Base-by-base conservation (phyloP, 75 land plant genomes). In the Larix kaempferi region DNA sequence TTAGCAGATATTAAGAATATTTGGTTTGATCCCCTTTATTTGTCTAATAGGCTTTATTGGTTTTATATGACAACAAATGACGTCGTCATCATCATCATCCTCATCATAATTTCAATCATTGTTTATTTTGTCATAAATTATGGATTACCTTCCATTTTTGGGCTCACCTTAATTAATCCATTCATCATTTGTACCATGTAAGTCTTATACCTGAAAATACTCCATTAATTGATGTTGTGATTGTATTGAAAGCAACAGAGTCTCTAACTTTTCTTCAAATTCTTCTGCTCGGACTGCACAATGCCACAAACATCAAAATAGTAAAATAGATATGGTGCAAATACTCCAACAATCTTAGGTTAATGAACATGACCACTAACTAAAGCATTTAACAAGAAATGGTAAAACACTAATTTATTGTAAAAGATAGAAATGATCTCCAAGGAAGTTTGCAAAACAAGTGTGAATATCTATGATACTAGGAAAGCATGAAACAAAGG, bases 151-250 rank as follows among this genome's bases (percentile, higher is more conserved):
- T 7, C 52, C 10, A 8, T 49, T 49, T 49, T 49, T 49, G 52
- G 52, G 52, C 11, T 8, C 52, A 49, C 52, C 52, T 49, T 49
- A 8, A 7, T 8, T 49, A 49, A 49, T 49, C 52, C 52, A 69
- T 69, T 41, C n/a, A 69, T 15, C 44, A 41, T 7, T 69, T 39
- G 1, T 41, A 33, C 17, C 0, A 26, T 3, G 2, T 12, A 1
- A n/a, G 39, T 29, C 52, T 8, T 26, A 7, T 77, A 79, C 81
- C 81, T 84, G 86, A 63, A 84, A 84, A 83, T 84, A 84, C 71
- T 84, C 86, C 86, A 84, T 84, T 23, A 80, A 84, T 65, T 71
- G 64, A 4, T 85, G 84, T 25, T 83, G 85, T 37, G 86, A 78
- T 21, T 61, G 37, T 29, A 84, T 35, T 33, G 71, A 82, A 25